Conservation (phyloP, 2,329 filamentous ascomycete genomes). For the Leptographium radiaticola region DNA sequence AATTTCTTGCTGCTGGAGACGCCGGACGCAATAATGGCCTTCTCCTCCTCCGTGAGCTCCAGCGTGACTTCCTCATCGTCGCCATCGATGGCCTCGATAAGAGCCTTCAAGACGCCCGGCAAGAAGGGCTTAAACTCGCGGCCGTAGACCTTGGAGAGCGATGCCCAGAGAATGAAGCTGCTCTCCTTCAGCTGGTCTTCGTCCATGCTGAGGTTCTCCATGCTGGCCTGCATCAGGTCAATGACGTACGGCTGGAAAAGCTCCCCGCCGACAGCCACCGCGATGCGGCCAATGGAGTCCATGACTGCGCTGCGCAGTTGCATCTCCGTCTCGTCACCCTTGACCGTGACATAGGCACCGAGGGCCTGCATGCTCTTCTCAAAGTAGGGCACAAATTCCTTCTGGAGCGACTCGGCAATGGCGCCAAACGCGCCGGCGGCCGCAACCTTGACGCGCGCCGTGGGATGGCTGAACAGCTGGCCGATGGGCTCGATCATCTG, state of each 20-base stretch:
- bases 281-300: constrained; percentile 89
- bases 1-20: constrained; percentile 57
- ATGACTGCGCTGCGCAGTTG: constrained; percentile 81
- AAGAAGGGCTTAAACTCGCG: constrained; percentile 72
- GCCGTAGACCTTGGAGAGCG: constrained; percentile 85
- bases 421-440: constrained; percentile 84
- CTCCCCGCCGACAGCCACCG: constrained; percentile 70
- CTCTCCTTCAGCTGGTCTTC: constrained; percentile 89
- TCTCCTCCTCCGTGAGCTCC: constrained; percentile 59
- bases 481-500: constrained; percentile 78
- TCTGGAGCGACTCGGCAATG: constrained; percentile 73
- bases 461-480: constrained; percentile 68
- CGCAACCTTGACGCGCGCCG: constrained; percentile 80
- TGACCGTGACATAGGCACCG: constrained; percentile 69
- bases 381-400: constrained; percentile 83
- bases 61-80: constrained; percentile 79
- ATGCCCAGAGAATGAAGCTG: constrained; percentile 94
- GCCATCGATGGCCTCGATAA: constrained; percentile 75
- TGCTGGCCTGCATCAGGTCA: constrained; percentile 81
- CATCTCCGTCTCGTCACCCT: constrained; percentile 80
- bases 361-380: constrained; percentile 82
- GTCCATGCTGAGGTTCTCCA: constrained; percentile 78
- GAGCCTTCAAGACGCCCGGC: constrained; percentile 61
- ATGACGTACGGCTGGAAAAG: constrained; percentile 85
- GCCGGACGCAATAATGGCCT: constrained; percentile 25